These are phyloP conservation scores for Suaeda aralocaspica DNA, from an alignment of 148 eudicot genomes.

Conservation along the genomic window DNA sequence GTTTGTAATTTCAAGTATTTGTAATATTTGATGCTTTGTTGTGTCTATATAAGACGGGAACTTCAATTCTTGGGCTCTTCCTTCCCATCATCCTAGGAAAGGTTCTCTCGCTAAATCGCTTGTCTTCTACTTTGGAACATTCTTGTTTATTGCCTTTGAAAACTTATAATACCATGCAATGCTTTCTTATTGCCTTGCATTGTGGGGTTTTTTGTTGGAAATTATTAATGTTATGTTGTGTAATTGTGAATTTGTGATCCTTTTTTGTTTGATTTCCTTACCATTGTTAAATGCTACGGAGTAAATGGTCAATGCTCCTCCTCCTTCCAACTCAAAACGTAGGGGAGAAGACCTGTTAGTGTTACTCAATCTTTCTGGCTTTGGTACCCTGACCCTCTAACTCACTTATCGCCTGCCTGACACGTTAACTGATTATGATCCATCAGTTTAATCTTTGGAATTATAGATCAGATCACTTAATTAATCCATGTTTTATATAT, in stretches of 20 bases:
- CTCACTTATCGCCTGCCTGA: background rate
- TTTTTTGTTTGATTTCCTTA: too few relatives aligned
- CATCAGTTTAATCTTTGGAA: background rate
- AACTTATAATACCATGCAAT: too few relatives aligned
- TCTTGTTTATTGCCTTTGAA: too few relatives aligned
- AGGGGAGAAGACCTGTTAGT: background rate
- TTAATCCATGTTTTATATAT: too few relatives aligned
- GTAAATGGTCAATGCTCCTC: too few relatives aligned
- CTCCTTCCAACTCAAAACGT: too few relatives aligned
- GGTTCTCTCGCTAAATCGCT: too few relatives aligned
- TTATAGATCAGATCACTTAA: too few relatives aligned
- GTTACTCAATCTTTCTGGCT: background rate
- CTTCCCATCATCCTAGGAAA: too few relatives aligned
- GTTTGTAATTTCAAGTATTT: background rate
- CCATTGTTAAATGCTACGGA: too few relatives aligned
- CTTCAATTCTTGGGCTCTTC: background rate
- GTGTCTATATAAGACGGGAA: background rate
- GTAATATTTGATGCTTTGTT: conserved; percentile 12
- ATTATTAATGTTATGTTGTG: background rate
- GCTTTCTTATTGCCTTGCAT: background rate
- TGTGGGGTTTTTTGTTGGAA: background rate
- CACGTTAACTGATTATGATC: background rate
- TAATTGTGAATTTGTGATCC: too few relatives aligned
- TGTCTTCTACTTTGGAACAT: too few relatives aligned
- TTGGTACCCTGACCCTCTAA: background rate